phyloP scores from a whole-genome alignment of 768 basidiomycete genomes.

The Coprinopsis sp. region DNA sequence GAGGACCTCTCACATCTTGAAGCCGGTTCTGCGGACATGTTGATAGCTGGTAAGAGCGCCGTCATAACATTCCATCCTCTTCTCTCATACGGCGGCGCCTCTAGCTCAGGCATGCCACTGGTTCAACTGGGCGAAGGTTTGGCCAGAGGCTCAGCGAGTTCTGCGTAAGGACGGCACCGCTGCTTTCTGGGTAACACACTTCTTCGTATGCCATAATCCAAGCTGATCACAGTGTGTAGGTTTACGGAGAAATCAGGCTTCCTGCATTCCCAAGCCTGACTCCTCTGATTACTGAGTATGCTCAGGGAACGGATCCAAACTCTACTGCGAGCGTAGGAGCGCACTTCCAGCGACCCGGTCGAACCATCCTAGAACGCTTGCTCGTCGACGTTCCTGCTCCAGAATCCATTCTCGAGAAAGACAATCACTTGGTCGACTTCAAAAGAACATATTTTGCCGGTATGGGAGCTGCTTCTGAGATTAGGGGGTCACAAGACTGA shows the following conservation, averaged over 20 bases:
- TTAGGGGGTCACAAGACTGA: not conserved
- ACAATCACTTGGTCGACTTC: constrained; percentile 35
- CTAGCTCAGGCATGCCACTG: constrained; percentile 77
- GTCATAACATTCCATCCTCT: constrained; percentile 1
- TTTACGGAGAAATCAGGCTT: constrained; percentile 72
- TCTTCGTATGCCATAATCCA: not conserved
- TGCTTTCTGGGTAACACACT: constrained; percentile 60
- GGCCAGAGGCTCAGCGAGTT: constrained; percentile 62
- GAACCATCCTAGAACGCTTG: constrained; percentile 67
- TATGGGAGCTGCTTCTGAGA: constrained; percentile 18
- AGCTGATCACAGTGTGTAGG: constrained; percentile 24
- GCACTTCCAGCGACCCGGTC: constrained; percentile 78
- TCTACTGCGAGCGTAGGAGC: constrained; percentile 52
- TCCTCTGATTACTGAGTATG: constrained; percentile 56
- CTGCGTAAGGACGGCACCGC: constrained; percentile 59
- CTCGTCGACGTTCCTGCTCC: constrained; percentile 67
- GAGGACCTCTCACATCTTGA: constrained; percentile 52
- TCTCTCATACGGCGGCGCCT: not conserved
- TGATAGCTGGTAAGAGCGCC: constrained; percentile 52
- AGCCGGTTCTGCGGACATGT: constrained; percentile 56
- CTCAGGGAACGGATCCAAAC: constrained; percentile 50
- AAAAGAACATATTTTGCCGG: constrained; percentile 59
- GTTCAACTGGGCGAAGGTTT: constrained; percentile 72
- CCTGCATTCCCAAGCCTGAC: constrained; percentile 53
- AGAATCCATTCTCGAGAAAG: constrained; percentile 21